These are phyloP conservation scores for Russula griseocarnosa DNA, from an alignment of 768 basidiomycete species.

Conservation along the genomic window DNA sequence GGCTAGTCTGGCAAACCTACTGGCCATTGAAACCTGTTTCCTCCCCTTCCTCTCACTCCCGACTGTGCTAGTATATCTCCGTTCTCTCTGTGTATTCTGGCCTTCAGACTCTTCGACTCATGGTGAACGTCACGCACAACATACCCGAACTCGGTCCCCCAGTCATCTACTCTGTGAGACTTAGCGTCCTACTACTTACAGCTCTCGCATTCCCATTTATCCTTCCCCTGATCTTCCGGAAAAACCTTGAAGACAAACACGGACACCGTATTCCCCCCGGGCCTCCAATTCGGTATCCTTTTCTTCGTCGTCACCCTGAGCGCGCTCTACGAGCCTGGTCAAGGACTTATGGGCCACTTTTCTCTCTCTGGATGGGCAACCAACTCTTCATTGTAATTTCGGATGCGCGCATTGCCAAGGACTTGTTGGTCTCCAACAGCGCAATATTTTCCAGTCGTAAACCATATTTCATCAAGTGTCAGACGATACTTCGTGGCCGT, in stretches of 20 bases:
- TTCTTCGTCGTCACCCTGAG: slow-evolving; percentile 43
- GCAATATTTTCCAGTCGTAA: slow-evolving; percentile 41
- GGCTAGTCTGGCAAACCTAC: too few species aligned
- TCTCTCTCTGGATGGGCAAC: slow-evolving; percentile 41
- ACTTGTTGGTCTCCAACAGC: slow-evolving; percentile 39
- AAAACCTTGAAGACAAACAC: slow-evolving; percentile 28
- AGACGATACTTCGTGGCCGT: slow-evolving; percentile 42
- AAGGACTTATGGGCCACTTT: slow-evolving; percentile 42
- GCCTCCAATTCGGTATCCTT: slow-evolving; percentile 35
- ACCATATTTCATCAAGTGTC: slow-evolving; percentile 43
- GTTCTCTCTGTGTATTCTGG: neutral
- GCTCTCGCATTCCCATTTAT: slow-evolving; percentile 6
- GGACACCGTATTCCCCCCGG: slow-evolving; percentile 32
- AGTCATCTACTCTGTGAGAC: slow-evolving; percentile 8
- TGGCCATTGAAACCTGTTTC: neutral
- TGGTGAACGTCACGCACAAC: slow-evolving; percentile 9
- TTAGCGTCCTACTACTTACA: slow-evolving; percentile 5
- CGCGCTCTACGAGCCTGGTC: slow-evolving; percentile 43
- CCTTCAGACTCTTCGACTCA: neutral
- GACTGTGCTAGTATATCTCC: neutral
- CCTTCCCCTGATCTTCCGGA: slow-evolving; percentile 29
- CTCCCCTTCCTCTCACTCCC: neutral
- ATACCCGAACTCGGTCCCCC: slow-evolving; percentile 1
- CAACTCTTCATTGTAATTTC: slow-evolving; percentile 47
- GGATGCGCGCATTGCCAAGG: slow-evolving; percentile 43